Evolutionary conservation across 2,329 filamentous ascomycete genomes (phyloP).

Genomic region (Apiospora saccharicola): DNA sequence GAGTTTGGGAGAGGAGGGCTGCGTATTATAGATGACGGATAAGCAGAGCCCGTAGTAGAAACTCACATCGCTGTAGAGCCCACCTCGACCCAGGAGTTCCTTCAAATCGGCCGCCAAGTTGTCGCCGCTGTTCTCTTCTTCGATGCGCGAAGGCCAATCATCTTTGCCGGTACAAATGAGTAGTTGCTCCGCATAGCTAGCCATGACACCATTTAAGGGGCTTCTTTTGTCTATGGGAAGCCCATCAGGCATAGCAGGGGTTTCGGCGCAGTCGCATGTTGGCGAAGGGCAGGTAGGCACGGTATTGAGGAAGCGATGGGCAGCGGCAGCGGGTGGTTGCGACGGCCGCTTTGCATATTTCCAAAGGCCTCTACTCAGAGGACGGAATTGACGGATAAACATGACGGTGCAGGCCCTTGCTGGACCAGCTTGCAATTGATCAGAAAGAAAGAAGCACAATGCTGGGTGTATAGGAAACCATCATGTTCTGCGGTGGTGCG

Average conservation of each 20-base stretch:
- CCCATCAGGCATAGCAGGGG: slow-evolving; percentile 67
- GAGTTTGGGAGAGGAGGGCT: background rate
- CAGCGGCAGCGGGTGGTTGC: background rate
- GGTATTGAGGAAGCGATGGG: slow-evolving; percentile 41
- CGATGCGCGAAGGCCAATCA: slow-evolving; percentile 86
- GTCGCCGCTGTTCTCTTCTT: slow-evolving; percentile 75
- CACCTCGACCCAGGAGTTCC: slow-evolving; percentile 70
- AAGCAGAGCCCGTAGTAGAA: background rate
- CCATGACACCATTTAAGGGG: slow-evolving; percentile 78
- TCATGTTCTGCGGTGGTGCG: background rate
- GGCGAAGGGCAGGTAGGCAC: slow-evolving; percentile 73
- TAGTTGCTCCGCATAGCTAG: slow-evolving; percentile 81
- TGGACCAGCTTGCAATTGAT: background rate
- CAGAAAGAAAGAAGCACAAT: background rate
- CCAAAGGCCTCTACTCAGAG: slow-evolving; percentile 25
- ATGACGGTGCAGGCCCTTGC: slow-evolving; percentile 7
- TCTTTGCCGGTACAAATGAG: slow-evolving; percentile 80
- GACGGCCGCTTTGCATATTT: slow-evolving; percentile 9
- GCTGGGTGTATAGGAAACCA: background rate
- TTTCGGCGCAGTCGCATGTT: slow-evolving; percentile 77
- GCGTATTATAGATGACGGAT: background rate
- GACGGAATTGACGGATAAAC: slow-evolving; percentile 19
- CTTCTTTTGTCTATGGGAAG: slow-evolving; percentile 78
- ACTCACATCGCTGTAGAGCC: slow-evolving; percentile 71
- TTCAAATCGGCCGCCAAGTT: slow-evolving; percentile 78